Conservation (phyloP, 2,329 filamentous ascomycete genomes). For the Seiridium unicorne region DNA sequence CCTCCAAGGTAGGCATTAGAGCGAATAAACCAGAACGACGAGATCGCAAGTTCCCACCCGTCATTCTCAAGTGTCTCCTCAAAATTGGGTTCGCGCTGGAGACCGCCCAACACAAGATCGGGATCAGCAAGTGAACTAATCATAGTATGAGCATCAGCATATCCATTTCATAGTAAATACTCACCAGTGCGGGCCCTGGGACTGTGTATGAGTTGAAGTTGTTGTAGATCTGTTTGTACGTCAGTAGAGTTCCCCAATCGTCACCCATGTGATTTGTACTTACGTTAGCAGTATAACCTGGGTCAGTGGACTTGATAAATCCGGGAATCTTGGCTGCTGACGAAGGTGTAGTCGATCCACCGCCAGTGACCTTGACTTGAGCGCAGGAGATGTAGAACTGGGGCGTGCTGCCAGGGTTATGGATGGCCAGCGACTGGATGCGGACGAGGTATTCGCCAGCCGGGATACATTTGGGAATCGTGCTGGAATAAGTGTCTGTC, state of each 20-base stretch:
- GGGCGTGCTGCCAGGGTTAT: conserved; percentile 47
- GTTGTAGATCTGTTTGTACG: not conserved
- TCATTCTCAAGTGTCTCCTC: not conserved
- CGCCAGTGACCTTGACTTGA: conserved; percentile 43
- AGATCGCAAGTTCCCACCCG: not conserved
- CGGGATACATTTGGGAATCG: conserved; percentile 51
- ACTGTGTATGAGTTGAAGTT: conserved; percentile 9
- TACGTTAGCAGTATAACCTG: conserved; percentile 28
- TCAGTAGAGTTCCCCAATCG: too few species aligned
- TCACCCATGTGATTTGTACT: not conserved
- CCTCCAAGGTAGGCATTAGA: not conserved
- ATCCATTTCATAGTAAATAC: not conserved
- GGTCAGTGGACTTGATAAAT: conserved; percentile 38
- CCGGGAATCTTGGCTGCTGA: conserved; percentile 39
- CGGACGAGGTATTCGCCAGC: conserved; percentile 58
- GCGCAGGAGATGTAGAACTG: conserved; percentile 47
- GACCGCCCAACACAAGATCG: not conserved
- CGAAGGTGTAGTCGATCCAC: conserved; percentile 30
- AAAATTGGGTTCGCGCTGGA: not conserved
- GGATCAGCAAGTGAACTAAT: conserved; percentile 1
- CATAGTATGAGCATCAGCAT: not conserved
- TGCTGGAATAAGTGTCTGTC: conserved; percentile 26
- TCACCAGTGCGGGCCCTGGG: conserved; percentile 2
- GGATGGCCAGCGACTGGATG: conserved; percentile 60
- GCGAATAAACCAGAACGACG: not conserved